Evolutionary conservation across 2,329 filamentous ascomycete genomes (phyloP).

Genomic region (Scedosporium minutisporum): DNA sequence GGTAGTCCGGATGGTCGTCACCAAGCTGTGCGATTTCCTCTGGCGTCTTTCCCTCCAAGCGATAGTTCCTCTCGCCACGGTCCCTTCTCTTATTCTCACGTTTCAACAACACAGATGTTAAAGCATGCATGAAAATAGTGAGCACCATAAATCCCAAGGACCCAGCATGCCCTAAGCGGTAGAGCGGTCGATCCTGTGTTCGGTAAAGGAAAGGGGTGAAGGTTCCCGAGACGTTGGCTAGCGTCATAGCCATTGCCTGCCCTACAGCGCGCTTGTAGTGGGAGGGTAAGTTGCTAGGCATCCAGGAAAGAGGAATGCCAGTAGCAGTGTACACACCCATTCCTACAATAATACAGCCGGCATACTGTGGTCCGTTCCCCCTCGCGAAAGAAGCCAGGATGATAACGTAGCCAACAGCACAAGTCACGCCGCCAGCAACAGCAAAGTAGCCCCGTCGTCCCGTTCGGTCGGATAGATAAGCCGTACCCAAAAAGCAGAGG

Average conservation of each 20-base stretch:
- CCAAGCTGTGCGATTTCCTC: conserved; percentile 21
- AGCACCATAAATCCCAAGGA: conserved; percentile 37
- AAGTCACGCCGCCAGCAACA: not conserved
- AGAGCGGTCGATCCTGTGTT: conserved; percentile 30
- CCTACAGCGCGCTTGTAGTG: conserved; percentile 57
- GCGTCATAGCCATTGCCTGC: conserved; percentile 51
- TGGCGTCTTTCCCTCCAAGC: conserved; percentile 15
- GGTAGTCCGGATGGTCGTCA: conserved; percentile 19
- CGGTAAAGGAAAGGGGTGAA: conserved; percentile 44
- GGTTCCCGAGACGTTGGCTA: conserved; percentile 54
- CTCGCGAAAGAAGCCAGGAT: not conserved
- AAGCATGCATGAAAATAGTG: conserved; percentile 30
- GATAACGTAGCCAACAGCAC: not conserved
- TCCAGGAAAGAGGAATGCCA: conserved; percentile 26
- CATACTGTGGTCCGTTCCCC: not conserved
- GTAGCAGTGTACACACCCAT: conserved; percentile 46
- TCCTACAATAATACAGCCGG: conserved; percentile 33
- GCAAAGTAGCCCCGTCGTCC: conserved; percentile 40
- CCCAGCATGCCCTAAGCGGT: conserved; percentile 38
- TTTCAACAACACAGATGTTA: conserved; percentile 21
- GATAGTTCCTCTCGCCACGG: conserved; percentile 17
- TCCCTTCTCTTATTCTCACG: conserved; percentile 23
- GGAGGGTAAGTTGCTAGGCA: conserved; percentile 49
- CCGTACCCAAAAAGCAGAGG: conserved; percentile 46
- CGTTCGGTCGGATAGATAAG: conserved; percentile 47